Base-by-base conservation (phyloP, 2,329 filamentous ascomycete genomes). In the Aspergillus fijiensis region DNA sequence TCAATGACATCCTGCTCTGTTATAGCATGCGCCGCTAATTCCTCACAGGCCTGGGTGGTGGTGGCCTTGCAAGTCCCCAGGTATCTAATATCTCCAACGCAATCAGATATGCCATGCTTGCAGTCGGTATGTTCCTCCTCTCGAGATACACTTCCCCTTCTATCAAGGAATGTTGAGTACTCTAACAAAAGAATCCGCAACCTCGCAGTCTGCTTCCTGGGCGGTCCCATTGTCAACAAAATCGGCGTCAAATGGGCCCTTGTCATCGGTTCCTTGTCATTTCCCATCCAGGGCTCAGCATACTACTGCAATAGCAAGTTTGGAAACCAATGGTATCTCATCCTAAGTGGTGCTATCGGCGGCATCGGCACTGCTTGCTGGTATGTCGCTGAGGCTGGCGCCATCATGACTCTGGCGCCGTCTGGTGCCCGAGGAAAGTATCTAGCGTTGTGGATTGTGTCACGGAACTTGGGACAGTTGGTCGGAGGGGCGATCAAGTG, bases 301-400 rank as follows among this genome's bases (percentile, higher is more conserved):
- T 81, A 81, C 62, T 81, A 81, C 64, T 79, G 76, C 66, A 81
- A 81, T 49, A 80, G 77, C 67, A 80, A 80, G 63, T 81, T 79
- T 59, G 79, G 79, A 4, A 81, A 74, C 48, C 79, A 81, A 67
- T 81, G 79, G 76, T 78, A 77, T 53, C 74, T 78, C n/a, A 76
- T 79, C 50, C 67, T 78, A 6, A 74, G 74, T 9, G 75, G 75
- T 45, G 73, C 73, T 52, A 67, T 78, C 42, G 72, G 70, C 14
- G 77, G 76, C 2, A 69, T 77, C 10, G 77, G 77, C 4, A 78
- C 75, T 6, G 80, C 79, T 1, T 80, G 77, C 48, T 81, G 79
- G 80, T 82, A 82, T 59, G 80, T 82, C 9, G 80, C 80, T 0
- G 80, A 82, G 60, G 78, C 79, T 1, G 80, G 80, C 14, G 74